phyloP scores from a whole-genome alignment of 495 filamentous ascomycete species.

The Friedmanniomyces endolithicus region DNA sequence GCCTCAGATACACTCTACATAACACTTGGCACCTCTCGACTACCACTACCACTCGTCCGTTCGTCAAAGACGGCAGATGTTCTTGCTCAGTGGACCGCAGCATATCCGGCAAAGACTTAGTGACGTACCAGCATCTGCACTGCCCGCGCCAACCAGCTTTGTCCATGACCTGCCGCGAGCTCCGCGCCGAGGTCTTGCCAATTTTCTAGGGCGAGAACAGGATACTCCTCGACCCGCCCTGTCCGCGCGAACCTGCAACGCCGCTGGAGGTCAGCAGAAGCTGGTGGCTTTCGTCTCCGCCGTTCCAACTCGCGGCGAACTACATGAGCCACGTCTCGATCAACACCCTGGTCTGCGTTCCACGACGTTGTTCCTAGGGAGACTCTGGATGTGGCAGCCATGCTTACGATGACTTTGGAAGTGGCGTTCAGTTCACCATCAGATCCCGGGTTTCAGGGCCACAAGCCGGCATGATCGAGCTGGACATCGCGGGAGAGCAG shows the following conservation, averaged over 20 bases:
- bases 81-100: neutral
- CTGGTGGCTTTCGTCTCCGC: neutral
- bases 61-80: neutral
- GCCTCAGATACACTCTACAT: neutral
- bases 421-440: neutral
- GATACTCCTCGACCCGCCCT: neutral
- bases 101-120: neutral
- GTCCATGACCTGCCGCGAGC: neutral
- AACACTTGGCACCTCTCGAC: neutral
- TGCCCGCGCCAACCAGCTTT: neutral
- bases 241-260: no score
- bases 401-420: neutral
- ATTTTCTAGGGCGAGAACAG: neutral
- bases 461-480: neutral
- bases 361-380: neutral
- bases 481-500: neutral
- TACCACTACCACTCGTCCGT: neutral
- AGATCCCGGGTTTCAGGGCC: neutral
- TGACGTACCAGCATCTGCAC: neutral
- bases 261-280: neutral
- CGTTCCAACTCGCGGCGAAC: neutral
- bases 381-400: neutral
- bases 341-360: neutral
- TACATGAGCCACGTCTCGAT: neutral
- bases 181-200: neutral